phyloP scores from a whole-genome alignment of 192 early-diverging fungal genomes.

The Kappamyces sp. region DNA sequence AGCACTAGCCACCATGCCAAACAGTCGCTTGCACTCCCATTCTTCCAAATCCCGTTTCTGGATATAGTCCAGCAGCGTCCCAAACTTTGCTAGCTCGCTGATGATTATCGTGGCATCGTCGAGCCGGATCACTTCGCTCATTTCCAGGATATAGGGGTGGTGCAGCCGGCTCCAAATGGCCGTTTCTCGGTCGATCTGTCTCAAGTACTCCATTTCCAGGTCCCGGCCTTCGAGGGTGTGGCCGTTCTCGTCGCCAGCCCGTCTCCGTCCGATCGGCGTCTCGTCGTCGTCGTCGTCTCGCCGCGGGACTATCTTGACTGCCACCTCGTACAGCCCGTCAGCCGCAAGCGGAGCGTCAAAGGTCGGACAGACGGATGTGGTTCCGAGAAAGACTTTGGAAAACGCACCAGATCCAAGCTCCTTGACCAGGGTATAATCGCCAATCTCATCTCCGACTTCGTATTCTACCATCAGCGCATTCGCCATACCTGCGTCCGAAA shows the following conservation, averaged over 20 bases:
- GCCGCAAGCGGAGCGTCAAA: slow-evolving; percentile 16
- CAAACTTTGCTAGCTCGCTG: slow-evolving; percentile 59
- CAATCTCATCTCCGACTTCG: slow-evolving; percentile 66
- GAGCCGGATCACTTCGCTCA: slow-evolving; percentile 62
- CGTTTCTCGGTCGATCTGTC: slow-evolving; percentile 38
- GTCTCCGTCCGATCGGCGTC: slow-evolving; percentile 10
- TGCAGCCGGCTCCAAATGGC: slow-evolving; percentile 59
- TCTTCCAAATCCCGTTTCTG: slow-evolving; percentile 44
- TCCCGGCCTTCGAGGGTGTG: slow-evolving; percentile 8
- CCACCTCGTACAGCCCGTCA: slow-evolving; percentile 41
- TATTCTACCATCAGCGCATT: slow-evolving; percentile 20
- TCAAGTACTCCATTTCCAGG: neutral
- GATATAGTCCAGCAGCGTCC: slow-evolving; percentile 59
- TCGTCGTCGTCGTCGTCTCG: slow-evolving; percentile 20
- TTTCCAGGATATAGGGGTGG: slow-evolving; percentile 62
- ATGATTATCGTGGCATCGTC: slow-evolving; percentile 67
- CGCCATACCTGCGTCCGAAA: too few relatives aligned
- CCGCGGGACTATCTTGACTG: slow-evolving; percentile 68
- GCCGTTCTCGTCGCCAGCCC: too few relatives aligned
- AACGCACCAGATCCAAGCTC: slow-evolving; percentile 73
- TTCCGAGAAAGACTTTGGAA: slow-evolving; percentile 62
- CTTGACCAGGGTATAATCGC: slow-evolving; percentile 62
- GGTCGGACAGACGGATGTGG: slow-evolving; percentile 32
- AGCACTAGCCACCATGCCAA: slow-evolving; percentile 68
- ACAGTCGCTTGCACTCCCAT: slow-evolving; percentile 47